Evolutionary conservation across 2,329 filamentous ascomycete species (phyloP).

Genomic region (Fusarium sp.): DNA sequence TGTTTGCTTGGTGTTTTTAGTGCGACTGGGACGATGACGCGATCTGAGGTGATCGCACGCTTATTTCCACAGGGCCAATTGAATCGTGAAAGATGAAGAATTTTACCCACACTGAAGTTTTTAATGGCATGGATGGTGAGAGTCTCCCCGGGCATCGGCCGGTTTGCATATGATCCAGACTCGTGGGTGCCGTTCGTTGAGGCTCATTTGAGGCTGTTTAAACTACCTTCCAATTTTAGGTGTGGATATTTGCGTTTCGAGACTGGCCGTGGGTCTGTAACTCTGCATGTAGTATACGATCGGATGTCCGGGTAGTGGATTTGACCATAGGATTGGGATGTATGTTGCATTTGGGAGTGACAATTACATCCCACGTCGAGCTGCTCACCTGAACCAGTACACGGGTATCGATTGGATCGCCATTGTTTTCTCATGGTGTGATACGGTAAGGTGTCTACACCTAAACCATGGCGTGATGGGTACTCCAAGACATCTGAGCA

Average conservation of each 20-base stretch:
- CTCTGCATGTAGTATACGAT: too few species aligned
- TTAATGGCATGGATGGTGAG: slow-evolving; percentile 4
- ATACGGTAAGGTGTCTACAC: background rate
- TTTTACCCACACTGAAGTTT: slow-evolving; percentile 32
- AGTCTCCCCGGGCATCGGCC: slow-evolving; percentile 27
- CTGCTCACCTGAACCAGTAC: background rate
- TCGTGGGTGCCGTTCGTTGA: slow-evolving; percentile 24
- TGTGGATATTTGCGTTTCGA: background rate
- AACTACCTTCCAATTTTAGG: slow-evolving; percentile 28
- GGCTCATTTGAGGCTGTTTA: slow-evolving; percentile 1
- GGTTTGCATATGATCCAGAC: slow-evolving; percentile 14
- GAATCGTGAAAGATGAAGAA: background rate
- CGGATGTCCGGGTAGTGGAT: background rate
- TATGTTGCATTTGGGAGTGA: background rate
- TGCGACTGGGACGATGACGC: slow-evolving; percentile 45
- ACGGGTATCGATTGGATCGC: background rate
- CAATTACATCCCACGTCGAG: slow-evolving; percentile 7
- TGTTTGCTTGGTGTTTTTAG: slow-evolving; percentile 16
- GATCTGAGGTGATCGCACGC: slow-evolving; percentile 45
- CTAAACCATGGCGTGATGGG: slow-evolving; percentile 2
- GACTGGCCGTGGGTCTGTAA: background rate
- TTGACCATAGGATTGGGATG: background rate
- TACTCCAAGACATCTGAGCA: background rate
- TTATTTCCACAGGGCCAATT: slow-evolving; percentile 30
- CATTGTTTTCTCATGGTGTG: slow-evolving; percentile 8